Base-by-base conservation (phyloP, 495 filamentous ascomycete species). In the Aeminium ludgeri region DNA sequence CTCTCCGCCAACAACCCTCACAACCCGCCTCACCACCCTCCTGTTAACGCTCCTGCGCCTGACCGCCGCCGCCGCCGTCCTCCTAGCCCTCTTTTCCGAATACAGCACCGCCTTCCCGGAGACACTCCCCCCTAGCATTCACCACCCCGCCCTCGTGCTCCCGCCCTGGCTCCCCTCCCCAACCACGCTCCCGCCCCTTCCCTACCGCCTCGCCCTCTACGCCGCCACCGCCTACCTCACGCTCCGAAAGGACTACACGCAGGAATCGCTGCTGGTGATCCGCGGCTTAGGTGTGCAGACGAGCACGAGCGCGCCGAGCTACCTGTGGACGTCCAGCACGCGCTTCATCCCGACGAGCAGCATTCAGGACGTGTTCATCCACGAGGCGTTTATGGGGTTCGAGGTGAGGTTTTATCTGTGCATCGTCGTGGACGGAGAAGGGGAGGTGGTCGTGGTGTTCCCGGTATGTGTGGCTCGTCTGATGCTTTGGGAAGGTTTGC, bases 321-420 rank as follows among this genome's bases (percentile, higher is more conserved):
- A 78, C 43, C 69, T 86, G 11, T 66, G 68, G 13, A 69, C 68
- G 3, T 61, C 70, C n/a, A 66, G 70, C 11, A 85, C 85, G 40
- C 65, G 86, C 43, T 99, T 96, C 55, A 96, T 99, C 23, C 89
- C 91, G 3, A 94, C 89, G 1, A 80, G 75, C 2, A 73, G 80
- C 55, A 91, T 96, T 30, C 78, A 80, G 40, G 89, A 96, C 60
- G 78, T 96, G 42, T 70, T 94, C 41, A 81, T 99, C 34, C 84
- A 95, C 58, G 89, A 99, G 59, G 89, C 87, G 25, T 96, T 96
- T 61, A 73, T 73, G 44, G 87, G 89, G 30, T 91, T 93, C 55
- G 83, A 85, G 59, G 87, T 95, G 35, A 65, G 78, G 40, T 91
- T 84, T 56, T 93, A 93, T 58, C 64, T 99, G 11, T 74, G 78